These are phyloP conservation scores for Melaleuca alternifolia DNA, from an alignment of 345 rosid species.

Conservation along the genomic window DNA sequence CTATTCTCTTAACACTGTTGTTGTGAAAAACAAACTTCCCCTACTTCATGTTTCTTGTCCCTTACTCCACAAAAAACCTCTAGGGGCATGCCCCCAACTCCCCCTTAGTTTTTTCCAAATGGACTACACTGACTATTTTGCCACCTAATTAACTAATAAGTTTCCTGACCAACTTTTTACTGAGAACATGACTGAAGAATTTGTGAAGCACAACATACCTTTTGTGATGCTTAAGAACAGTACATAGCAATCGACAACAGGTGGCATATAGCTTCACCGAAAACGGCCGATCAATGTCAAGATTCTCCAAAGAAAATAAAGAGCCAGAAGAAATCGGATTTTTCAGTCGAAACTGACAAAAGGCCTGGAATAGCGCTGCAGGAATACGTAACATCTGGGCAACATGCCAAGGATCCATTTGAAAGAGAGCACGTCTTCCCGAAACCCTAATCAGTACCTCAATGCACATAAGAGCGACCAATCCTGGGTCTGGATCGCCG, in stretches of 20 bases:
- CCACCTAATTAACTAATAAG: neutral
- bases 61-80: neutral
- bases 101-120: neutral
- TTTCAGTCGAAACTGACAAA: constrained; percentile 23
- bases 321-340: constrained; percentile 10
- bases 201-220: constrained; percentile 27
- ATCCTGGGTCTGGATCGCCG: constrained; percentile 65
- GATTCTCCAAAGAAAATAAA: constrained; percentile 6
- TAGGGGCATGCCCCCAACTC: neutral
- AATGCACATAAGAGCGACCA: constrained; percentile 79
- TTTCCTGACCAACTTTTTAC: neutral
- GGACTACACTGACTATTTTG: neutral
- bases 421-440: constrained; percentile 57
- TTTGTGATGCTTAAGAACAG: constrained; percentile 72
- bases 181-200: neutral
- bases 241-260: constrained; percentile 63
- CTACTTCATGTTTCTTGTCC: neutral
- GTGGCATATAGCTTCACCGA: constrained; percentile 43
- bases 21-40: neutral
- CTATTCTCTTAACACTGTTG: too few relatives aligned
- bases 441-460: constrained; percentile 74
- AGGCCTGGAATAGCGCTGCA: constrained; percentile 52
- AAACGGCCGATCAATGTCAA: constrained; percentile 44
- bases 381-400: constrained; percentile 63
- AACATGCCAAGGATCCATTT: constrained; percentile 67